phyloP scores from a whole-genome alignment of 768 basidiomycete genomes.

The Dacryopinax spathularia region DNA sequence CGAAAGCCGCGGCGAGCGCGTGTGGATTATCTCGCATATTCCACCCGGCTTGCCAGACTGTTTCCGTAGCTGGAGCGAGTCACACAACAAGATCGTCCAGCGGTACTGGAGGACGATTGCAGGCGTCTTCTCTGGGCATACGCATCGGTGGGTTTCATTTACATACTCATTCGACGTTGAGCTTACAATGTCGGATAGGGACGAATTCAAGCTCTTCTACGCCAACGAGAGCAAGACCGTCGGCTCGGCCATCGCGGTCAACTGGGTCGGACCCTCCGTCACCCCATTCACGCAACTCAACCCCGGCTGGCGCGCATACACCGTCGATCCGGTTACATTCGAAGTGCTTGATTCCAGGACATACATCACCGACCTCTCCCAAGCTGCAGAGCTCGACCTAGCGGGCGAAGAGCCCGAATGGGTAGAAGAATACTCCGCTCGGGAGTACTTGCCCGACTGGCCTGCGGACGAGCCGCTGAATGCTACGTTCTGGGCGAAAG shows the following conservation, averaged over 20 bases:
- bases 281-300: constrained; percentile 1
- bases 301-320: constrained; percentile 44
- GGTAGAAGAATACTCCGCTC: constrained; percentile 44
- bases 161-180: background rate
- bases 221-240: background rate
- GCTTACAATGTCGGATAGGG: background rate
- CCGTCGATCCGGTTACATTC: constrained; percentile 51
- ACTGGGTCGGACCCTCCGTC: background rate
- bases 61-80: constrained; percentile 31
- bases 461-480: constrained; percentile 29
- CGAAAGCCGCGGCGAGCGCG: constrained; percentile 44
- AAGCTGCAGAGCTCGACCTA: background rate
- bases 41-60: constrained; percentile 37
- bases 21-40: constrained; percentile 51
- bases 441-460: constrained; percentile 29
- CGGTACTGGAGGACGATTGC: constrained; percentile 45
- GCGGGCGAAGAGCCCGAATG: constrained; percentile 33
- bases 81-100: constrained; percentile 41
- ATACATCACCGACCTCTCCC: background rate
- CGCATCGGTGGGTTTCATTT: constrained; percentile 27
- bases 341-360: constrained; percentile 39
- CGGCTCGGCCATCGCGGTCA: background rate
- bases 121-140: constrained; percentile 50
- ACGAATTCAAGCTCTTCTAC: constrained; percentile 1
- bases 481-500: constrained; percentile 45